Evolutionary conservation across 1,139 yeast genomes (phyloP).

Genomic region (Cylindricascospora bacillispora): DNA sequence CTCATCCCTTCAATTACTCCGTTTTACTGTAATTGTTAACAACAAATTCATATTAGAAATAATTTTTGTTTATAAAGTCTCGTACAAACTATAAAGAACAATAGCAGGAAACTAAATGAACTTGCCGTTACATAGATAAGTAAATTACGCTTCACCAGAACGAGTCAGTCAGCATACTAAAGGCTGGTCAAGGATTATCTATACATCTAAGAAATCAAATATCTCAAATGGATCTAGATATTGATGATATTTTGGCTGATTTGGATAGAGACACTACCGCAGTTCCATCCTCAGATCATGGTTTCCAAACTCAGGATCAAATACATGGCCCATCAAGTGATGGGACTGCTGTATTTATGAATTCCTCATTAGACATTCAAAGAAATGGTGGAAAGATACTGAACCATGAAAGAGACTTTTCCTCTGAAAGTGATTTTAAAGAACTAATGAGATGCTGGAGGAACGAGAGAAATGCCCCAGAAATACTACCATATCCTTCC

Average conservation of each 20-base stretch:
- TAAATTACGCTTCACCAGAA: too few species aligned
- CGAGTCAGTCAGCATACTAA: too few species aligned
- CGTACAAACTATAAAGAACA: too few species aligned
- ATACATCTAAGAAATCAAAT: too few species aligned
- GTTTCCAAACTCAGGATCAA: too few species aligned
- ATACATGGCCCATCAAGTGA: constrained; percentile 6
- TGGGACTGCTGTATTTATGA: constrained; percentile 7
- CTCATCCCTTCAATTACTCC: too few species aligned
- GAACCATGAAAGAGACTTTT: not conserved
- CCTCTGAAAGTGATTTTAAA: constrained; percentile 27
- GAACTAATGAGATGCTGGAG: constrained; percentile 59
- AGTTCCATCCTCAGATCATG: constrained; percentile 12
- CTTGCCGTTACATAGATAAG: too few species aligned
- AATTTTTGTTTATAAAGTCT: too few species aligned
- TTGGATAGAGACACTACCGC: constrained; percentile 35
- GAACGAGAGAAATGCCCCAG: constrained; percentile 78
- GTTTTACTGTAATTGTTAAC: too few species aligned
- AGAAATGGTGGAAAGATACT: not conserved
- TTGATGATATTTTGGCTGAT: constrained; percentile 57
- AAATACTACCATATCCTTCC: constrained; percentile 58
- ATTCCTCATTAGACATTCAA: constrained; percentile 9
- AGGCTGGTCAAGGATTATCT: too few species aligned
- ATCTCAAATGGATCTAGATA: constrained; percentile 36
- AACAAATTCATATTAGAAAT: too few species aligned
- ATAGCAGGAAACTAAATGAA: too few species aligned